Evolutionary conservation across 495 filamentous ascomycete species (phyloP).

Genomic region (Trichodelitschia bisporula): DNA sequence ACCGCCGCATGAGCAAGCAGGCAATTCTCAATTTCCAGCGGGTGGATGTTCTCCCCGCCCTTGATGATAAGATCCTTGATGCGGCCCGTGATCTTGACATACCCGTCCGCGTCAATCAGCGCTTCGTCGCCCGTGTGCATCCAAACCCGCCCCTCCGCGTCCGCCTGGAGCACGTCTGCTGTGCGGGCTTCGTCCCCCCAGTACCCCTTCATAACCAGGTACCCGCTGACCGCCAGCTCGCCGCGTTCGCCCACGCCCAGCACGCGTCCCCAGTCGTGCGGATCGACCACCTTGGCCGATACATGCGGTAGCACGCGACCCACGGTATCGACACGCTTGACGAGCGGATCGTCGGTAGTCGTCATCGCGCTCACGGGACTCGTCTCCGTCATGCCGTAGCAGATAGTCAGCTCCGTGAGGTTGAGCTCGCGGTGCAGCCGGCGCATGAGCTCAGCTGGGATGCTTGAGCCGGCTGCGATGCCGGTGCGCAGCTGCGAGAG

Average conservation of each 20-base stretch:
- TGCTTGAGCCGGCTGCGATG: constrained; percentile 70
- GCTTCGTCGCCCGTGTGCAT: constrained; percentile 87
- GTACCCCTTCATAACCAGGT: constrained; percentile 78
- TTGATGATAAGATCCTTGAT: constrained; percentile 89
- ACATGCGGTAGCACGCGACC: constrained; percentile 64
- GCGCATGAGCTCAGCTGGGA: constrained; percentile 68
- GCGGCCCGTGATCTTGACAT: constrained; percentile 36
- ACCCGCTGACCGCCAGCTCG: constrained; percentile 67
- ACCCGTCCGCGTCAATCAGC: constrained; percentile 51
- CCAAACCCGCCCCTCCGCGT: constrained; percentile 36
- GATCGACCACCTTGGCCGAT: constrained; percentile 60
- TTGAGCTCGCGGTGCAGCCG: constrained; percentile 53
- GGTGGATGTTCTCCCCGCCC: constrained; percentile 91
- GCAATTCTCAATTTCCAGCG: constrained; percentile 79
- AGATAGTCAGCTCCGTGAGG: constrained; percentile 69
- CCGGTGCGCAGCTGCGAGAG: constrained; percentile 60
- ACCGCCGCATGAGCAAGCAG: constrained; percentile 48
- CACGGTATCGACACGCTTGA: constrained; percentile 54
- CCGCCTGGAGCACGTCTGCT: constrained; percentile 39
- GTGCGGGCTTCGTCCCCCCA: constrained; percentile 50
- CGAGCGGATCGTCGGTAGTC: constrained; percentile 51
- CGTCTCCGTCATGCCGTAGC: constrained; percentile 98
- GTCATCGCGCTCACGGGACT: constrained; percentile 86
- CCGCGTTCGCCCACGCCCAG: constrained; percentile 42
- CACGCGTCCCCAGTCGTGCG: constrained; percentile 25